Evolutionary conservation across 306 rosid genomes (phyloP).

Genomic region (Castanea sativa): DNA sequence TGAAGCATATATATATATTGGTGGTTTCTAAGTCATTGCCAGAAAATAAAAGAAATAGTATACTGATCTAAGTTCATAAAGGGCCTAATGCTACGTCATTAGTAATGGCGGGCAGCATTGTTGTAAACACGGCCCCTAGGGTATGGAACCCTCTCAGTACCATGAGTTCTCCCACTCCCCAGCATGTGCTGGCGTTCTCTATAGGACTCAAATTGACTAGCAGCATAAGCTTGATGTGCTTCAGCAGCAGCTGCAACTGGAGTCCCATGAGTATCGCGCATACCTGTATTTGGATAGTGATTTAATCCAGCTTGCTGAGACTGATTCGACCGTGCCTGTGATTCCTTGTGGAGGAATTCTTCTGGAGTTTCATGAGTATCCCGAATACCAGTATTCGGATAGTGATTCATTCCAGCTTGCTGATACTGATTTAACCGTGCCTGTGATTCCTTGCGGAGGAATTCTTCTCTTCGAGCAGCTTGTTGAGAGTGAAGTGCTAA

Average conservation of each 20-base stretch:
- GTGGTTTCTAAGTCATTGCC: not conserved
- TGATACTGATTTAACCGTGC: slow-evolving; percentile 15
- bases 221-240: not conserved
- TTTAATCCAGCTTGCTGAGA: not conserved
- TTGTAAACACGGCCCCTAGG: not conserved
- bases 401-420: not conserved
- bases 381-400: not conserved
- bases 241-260: not conserved
- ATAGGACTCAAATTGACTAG: not conserved
- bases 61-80: not conserved
- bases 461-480: slow-evolving; percentile 20
- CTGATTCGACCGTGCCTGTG: slow-evolving; percentile 7
- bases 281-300: not conserved
- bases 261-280: not conserved
- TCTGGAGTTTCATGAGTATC: not conserved
- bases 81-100: not conserved
- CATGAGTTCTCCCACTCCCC: slow-evolving; percentile 11
- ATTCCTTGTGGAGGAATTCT: slow-evolving; percentile 24
- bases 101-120: not conserved
- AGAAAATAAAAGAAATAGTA: not conserved
- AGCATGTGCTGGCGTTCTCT: not conserved
- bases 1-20: not conserved
- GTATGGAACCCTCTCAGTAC: slow-evolving; percentile 15
- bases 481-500: slow-evolving; percentile 27
- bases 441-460: slow-evolving; percentile 20